Base-by-base conservation (phyloP, 1,139 yeast species). In the Sugiyamaella novakii region DNA sequence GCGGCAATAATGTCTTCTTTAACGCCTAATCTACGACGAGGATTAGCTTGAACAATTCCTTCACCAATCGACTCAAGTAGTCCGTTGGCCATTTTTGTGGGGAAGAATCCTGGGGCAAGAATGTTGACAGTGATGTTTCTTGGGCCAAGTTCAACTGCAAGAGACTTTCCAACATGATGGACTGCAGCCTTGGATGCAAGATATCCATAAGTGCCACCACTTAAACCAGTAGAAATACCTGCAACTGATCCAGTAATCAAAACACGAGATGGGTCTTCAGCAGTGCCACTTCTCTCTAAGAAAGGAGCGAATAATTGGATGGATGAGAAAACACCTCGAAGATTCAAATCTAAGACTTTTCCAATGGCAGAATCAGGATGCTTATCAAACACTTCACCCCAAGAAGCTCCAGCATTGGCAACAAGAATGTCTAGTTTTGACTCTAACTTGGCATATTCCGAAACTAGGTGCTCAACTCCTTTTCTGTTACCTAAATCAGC, bases 381-480 rank as follows among this genome's bases (percentile, higher is more conserved):
- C 3, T 70, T 70, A 38, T 74, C 83, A 50, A 84, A 68, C 25
- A 77, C 78, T 3, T 81, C 84, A 27, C 91, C 92, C 92, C 92
- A 85, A 12, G 84, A 70, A 8, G 91, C 89, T 43, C 94, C 94
- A 11, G 92, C 92, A 60, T 85, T 85, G 52, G 91, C 88, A 59
- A 83, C 73, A 54, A 85, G 72, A 53, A 85, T 82, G 62, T 85
- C 81, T 28, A 83, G 74, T 60, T 74, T 72, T 12, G 57, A 49
- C 40, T 59, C 75, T 36, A 67, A 68, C 51, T 69, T 66, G 31
- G 67, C 54, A 24, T 80, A 78, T 41, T 73, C 75, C 6, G 72
- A 67, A 47, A 62, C 70, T 57, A 85, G 77, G 28, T 69, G 61
- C 49, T 72, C 68, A 49, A 78, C 76, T 19, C 84, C 85, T 15